Evolutionary conservation across 2,329 filamentous ascomycete genomes (phyloP).

Genomic region (Colletotrichum sp.): DNA sequence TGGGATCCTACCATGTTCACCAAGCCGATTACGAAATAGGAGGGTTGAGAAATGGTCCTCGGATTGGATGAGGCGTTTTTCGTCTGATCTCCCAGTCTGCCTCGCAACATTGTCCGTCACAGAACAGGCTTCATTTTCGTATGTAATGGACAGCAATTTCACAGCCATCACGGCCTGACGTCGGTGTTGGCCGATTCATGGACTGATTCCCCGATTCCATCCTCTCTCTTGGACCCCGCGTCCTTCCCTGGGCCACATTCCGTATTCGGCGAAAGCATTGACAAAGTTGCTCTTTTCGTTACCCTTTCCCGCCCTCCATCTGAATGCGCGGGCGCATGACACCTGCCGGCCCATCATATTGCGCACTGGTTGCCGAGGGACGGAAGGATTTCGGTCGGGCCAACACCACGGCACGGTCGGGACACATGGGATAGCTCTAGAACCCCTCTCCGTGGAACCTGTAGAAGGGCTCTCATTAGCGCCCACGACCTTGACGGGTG

Average conservation of each 20-base stretch:
- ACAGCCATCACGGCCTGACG: background rate
- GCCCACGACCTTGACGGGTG: background rate
- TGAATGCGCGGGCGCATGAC: background rate
- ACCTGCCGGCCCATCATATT: constrained; percentile 6
- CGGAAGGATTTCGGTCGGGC: background rate
- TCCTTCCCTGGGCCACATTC: background rate
- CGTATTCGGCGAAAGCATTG: background rate
- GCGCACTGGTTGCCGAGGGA: background rate
- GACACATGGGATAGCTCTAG: background rate
- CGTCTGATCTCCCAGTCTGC: background rate
- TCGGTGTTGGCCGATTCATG: background rate
- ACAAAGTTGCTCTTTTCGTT: background rate
- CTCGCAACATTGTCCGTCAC: background rate
- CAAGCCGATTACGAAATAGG: background rate
- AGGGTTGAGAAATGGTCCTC: background rate
- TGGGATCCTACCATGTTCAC: background rate
- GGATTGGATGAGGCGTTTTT: background rate
- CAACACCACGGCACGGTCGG: background rate
- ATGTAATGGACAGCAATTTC: background rate
- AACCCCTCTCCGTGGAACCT: background rate
- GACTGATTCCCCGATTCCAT: background rate
- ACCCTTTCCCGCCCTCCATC: background rate
- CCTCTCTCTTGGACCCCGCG: background rate
- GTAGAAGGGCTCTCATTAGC: background rate
- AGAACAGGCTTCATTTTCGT: background rate